Evolutionary conservation across 139 green algal genomes (phyloP), one percentile per base, ranked within the genome.

Genomic region (Asterochloris sp.): DNA sequence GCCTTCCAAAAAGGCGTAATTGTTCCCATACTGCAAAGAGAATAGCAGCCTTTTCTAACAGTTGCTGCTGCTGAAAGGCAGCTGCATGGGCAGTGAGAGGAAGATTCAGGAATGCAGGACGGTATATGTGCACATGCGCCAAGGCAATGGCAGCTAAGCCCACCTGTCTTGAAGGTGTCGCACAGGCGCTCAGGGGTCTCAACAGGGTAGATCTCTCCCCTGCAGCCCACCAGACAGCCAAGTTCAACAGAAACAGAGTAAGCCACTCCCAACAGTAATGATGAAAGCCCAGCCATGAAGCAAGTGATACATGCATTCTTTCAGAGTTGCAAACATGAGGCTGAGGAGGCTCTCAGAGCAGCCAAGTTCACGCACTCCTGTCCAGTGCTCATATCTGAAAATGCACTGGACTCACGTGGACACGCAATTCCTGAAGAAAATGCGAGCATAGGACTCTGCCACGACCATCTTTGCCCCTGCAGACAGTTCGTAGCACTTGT

Each of bases 361-460:
- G 21, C 66, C 66, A 76, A 84, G 83, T 10, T 71, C n/a, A 75
- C 12, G 38, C 38, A 54, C 38, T 6, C 38, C 38, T 54, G 38
- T 54, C 38, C 6, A 6, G 38, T 10, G 38, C 66, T 26, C 23
- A 76, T 9, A 10, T 19, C 71, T n/a, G n/a, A n/a, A 62, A 38
- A 76, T 11, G 71, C 71, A 76, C n/a, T 76, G 12, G 27, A 79
- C 87, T 91, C 74, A 96, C 89, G 95, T 98, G 74, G 95, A 89
- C 19, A 98, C 97, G 89, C 94, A 98, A 87, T 98, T 98, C 61
- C 95, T 87, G 90, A 98, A 98, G 89, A 98, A 98, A 86, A 98
- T 98, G 79, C 95, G 93, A 0, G 95, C 95, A 87, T 98, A 98
- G 9, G 92, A 96, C 88, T 98, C 84, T 0, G 95, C 92, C 27